Conservation (phyloP, 306 rosid genomes). For the Rubus parviflorus region DNA sequence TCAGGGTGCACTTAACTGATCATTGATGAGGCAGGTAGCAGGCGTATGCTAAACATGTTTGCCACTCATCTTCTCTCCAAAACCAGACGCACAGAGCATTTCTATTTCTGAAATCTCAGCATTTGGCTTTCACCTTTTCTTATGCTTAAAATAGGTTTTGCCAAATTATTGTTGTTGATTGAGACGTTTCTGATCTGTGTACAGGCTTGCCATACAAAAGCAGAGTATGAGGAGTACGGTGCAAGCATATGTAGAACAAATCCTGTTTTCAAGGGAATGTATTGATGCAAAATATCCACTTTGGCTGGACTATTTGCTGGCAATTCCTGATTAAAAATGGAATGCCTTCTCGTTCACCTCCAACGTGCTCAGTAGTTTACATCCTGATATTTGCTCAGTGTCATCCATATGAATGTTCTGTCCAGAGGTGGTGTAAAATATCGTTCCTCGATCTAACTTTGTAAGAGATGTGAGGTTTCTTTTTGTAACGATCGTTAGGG, state of each 20-base stretch:
- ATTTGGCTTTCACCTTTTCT: neutral
- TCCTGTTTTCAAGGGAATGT: constrained; percentile 99
- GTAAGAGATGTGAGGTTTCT: constrained; percentile 40
- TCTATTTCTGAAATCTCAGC: neutral
- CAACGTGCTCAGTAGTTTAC: constrained; percentile 17
- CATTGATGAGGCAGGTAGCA: neutral
- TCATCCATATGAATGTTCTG: constrained; percentile 25
- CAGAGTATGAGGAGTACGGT: constrained; percentile 92
- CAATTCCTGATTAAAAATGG: constrained; percentile 27
- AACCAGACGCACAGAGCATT: neutral
- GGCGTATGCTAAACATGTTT: neutral
- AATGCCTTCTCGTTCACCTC: constrained; percentile 25
- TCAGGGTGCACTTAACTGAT: too few species aligned
- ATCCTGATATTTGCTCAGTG: constrained; percentile 28
- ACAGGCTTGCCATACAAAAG: constrained; percentile 99
- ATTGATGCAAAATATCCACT: constrained; percentile 47
- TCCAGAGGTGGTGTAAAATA: constrained; percentile 55
- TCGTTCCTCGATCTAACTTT: constrained; percentile 30
- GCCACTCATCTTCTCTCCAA: neutral
- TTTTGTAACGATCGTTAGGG: constrained; percentile 50
- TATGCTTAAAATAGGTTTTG: neutral
- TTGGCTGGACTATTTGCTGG: constrained; percentile 26
- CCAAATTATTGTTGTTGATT: constrained; percentile 10
- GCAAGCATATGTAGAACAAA: constrained; percentile 97
- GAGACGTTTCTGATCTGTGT: constrained; percentile 26